phyloP scores from a whole-genome alignment of 2,329 filamentous ascomycete species.

The Daldinia sp. region DNA sequence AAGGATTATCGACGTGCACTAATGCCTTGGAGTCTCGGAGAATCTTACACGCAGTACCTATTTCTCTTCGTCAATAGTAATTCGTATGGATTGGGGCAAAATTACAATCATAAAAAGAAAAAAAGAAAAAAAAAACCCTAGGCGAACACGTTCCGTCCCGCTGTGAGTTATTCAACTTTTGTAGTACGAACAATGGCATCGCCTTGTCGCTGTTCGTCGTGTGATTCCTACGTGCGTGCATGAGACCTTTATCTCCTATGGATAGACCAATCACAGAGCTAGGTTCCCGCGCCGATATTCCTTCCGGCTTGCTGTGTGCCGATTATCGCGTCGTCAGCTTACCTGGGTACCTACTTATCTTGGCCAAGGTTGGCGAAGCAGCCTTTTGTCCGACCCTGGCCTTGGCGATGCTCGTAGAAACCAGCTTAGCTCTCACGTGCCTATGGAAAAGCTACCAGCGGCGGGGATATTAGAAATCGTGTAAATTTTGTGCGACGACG shows the following conservation, averaged over 20 bases:
- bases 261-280: background rate
- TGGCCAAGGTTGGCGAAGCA: background rate
- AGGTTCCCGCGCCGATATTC: background rate
- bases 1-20: background rate
- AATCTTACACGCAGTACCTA: background rate
- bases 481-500: too few species aligned
- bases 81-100: background rate
- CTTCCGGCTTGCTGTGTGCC: background rate
- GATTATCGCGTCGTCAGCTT: background rate
- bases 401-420: background rate
- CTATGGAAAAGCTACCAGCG: background rate
- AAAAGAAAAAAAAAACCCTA: too few species aligned
- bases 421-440: background rate
- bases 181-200: background rate
- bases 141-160: background rate
- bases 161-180: background rate
- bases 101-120: background rate
- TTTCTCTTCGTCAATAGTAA: too few species aligned
- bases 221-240: background rate
- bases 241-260: background rate
- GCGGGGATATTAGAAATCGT: background rate
- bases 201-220: background rate
- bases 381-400: background rate
- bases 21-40: background rate
- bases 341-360: background rate